phyloP scores from a whole-genome alignment of 768 basidiomycete species.

The Leccinum aurantiacum region DNA sequence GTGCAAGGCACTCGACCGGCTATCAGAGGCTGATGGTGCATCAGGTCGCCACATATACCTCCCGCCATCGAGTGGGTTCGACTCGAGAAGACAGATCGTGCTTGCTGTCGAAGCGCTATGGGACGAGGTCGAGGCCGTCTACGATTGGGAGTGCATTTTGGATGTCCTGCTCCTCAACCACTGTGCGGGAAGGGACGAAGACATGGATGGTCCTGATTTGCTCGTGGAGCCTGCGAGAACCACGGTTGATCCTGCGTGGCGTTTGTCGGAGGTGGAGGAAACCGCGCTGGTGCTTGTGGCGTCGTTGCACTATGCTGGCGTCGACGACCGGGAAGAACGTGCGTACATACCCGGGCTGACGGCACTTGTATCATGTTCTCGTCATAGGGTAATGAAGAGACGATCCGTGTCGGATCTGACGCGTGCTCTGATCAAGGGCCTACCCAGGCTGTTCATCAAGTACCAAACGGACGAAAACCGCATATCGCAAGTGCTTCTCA shows the following conservation, averaged over 20 bases:
- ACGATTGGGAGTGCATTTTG: conserved; percentile 80
- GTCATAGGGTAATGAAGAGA: conserved; percentile 71
- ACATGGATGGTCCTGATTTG: conserved; percentile 32
- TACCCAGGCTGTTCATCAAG: too few species aligned
- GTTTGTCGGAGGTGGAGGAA: conserved; percentile 87
- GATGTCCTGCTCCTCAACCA: conserved; percentile 88
- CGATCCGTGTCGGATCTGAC: too few species aligned
- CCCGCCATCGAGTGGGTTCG: conserved; percentile 41
- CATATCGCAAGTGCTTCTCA: too few species aligned
- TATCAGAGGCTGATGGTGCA: conserved; percentile 33
- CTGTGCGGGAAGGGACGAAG: conserved; percentile 58
- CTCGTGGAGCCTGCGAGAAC: conserved; percentile 27
- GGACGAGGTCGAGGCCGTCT: conserved; percentile 71
- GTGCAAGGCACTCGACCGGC: conserved; percentile 62
- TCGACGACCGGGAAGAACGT: conserved; percentile 71
- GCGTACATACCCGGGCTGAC: conserved; percentile 11
- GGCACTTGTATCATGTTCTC: not conserved
- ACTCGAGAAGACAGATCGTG: conserved; percentile 59
- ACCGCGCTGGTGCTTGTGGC: conserved; percentile 76
- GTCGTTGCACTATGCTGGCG: conserved; percentile 57
- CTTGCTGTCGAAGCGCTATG: conserved; percentile 89
- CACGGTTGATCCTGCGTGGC: conserved; percentile 71
- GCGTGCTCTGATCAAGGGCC: too few species aligned
- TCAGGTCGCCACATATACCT: conserved; percentile 38
- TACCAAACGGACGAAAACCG: too few species aligned